Conservation (phyloP, 805 yeast species). For the Zygosaccharomyces bailii region DNA sequence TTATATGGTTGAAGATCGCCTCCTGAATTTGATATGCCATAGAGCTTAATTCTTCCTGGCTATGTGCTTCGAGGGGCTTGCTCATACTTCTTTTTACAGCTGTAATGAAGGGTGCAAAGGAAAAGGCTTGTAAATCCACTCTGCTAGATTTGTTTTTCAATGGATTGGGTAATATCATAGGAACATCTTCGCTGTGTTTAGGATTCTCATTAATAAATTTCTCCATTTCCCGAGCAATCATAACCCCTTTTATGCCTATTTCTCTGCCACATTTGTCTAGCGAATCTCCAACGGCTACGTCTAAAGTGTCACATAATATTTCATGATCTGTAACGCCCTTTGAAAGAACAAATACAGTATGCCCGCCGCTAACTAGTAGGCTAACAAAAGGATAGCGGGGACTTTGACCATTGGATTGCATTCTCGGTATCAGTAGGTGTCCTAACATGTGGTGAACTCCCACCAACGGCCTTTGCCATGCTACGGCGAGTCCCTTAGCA, state of each 20-base stretch:
- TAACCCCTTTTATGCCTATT: constrained; percentile 72
- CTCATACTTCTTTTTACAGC: constrained; percentile 41
- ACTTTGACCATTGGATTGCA: constrained; percentile 40
- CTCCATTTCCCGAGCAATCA: constrained; percentile 86
- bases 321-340: constrained; percentile 60
- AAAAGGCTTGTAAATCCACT: constrained; percentile 49
- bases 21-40: constrained; percentile 61
- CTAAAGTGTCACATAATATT: constrained; percentile 69
- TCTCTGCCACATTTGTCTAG: constrained; percentile 89
- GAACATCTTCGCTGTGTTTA: constrained; percentile 4
- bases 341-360: constrained; percentile 80
- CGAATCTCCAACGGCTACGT: constrained; percentile 91
- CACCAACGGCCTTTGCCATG: constrained; percentile 70
- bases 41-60: constrained; percentile 36
- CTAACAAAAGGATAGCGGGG: constrained; percentile 70
- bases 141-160: constrained; percentile 48
- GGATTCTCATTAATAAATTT: constrained; percentile 37
- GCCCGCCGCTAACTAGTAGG: constrained; percentile 88
- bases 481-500: constrained; percentile 80
- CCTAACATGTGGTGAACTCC: constrained; percentile 98
- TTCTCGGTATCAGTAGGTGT: constrained; percentile 68
- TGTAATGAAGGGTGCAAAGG: constrained; percentile 76
- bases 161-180: constrained; percentile 47
- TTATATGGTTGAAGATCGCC: constrained; percentile 66
- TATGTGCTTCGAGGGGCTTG: constrained; percentile 19